Evolutionary conservation across 2,329 filamentous ascomycete genomes (phyloP).

Genomic region (Ophiocordyceps unilateralis): DNA sequence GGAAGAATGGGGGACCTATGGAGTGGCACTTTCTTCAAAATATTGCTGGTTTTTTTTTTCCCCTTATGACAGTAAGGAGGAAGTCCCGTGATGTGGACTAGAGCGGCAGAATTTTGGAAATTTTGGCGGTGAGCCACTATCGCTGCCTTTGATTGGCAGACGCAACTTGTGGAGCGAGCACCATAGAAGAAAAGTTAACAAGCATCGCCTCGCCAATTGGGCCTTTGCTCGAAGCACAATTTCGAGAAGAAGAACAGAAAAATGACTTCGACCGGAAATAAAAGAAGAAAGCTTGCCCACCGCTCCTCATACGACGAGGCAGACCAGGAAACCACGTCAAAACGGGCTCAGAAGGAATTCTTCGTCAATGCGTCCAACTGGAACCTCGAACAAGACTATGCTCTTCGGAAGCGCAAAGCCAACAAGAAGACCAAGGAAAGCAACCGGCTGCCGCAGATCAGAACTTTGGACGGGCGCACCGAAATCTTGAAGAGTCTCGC

Average conservation of each 20-base stretch:
- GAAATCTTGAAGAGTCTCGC: constrained; percentile 40
- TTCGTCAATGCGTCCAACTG: constrained; percentile 63
- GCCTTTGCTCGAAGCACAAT: background rate
- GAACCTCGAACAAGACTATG: constrained; percentile 87
- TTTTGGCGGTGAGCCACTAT: constrained; percentile 19
- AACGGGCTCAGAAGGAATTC: constrained; percentile 43
- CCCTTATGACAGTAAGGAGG: no score
- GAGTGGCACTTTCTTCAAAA: no score
- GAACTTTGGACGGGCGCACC: constrained; percentile 60
- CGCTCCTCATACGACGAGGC: constrained; percentile 28
- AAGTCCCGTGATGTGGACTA: background rate
- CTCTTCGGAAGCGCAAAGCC: constrained; percentile 60
- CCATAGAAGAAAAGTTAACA: background rate
- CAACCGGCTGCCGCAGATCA: constrained; percentile 60
- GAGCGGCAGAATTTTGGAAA: constrained; percentile 18
- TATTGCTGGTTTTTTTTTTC: no score
- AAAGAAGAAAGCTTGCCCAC: constrained; percentile 41
- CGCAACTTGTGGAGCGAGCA: constrained; percentile 1
- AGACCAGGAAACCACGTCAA: constrained; percentile 13
- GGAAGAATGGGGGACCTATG: no score
- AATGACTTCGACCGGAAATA: constrained; percentile 33
- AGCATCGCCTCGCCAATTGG: background rate
- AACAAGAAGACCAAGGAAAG: constrained; percentile 57
- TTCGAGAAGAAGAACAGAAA: background rate
- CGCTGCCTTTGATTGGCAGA: constrained; percentile 8